phyloP scores from a whole-genome alignment of 129 eudicot species.

The Chrysanthemum lavandulifolium region DNA sequence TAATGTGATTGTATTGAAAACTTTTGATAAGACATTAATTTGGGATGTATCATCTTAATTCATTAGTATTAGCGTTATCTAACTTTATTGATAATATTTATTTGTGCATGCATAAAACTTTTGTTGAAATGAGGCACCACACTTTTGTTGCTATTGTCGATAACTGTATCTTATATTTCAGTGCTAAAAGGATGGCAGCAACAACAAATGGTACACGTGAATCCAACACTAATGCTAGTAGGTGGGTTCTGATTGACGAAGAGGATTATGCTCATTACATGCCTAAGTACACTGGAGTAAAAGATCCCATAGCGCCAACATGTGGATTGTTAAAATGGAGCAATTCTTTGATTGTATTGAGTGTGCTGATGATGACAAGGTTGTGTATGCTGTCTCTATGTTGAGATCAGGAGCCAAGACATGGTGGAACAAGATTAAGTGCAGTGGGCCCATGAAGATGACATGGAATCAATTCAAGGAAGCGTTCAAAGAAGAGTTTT shows the following conservation, averaged over 20 bases:
- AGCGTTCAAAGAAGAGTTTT: no score
- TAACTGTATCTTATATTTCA: neutral
- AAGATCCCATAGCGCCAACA: neutral
- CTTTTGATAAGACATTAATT: neutral
- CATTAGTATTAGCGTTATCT: neutral
- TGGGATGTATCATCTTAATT: neutral
- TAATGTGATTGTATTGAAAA: neutral
- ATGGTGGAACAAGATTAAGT: no score
- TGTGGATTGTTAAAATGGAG: constrained; percentile 13
- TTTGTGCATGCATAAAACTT: neutral
- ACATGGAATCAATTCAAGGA: no score
- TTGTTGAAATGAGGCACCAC: neutral
- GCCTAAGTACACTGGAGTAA: neutral
- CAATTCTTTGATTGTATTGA: neutral
- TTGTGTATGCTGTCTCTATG: no score
- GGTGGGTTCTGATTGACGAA: neutral
- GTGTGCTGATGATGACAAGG: neutral
- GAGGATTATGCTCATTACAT: neutral
- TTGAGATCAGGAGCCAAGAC: no score
- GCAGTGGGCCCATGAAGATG: no score
- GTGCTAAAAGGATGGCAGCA: neutral
- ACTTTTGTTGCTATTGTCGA: neutral
- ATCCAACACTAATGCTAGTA: no score
- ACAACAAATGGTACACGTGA: neutral
- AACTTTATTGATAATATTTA: neutral